A percentile compares a stretch with the other conserved stretches of the same genome.
Evolutionary conservation across 768 basidiomycete genomes (phyloP).

Genomic region (Gloeostereum incarnatum): DNA sequence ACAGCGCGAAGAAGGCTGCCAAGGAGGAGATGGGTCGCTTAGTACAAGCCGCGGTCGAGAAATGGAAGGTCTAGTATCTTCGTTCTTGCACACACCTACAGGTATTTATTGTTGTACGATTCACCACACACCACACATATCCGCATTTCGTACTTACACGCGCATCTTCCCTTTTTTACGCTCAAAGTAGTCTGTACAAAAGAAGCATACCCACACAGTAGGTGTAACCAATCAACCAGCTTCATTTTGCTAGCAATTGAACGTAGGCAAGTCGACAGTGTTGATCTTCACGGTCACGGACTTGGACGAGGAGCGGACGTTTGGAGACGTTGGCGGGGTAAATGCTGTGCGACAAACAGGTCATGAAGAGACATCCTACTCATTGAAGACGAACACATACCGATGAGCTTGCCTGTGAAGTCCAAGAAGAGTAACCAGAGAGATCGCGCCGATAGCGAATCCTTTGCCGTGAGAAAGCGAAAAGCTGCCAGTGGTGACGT

Average conservation of each 20-base stretch:
- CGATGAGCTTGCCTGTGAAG: slow-evolving; percentile 38
- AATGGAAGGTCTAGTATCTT: slow-evolving; percentile 54
- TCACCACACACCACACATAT: neutral
- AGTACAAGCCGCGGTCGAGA: slow-evolving; percentile 63
- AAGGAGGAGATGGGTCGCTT: slow-evolving; percentile 66
- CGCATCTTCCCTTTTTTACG: neutral
- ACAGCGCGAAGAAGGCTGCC: slow-evolving; percentile 78
- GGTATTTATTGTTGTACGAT: slow-evolving; percentile 2
- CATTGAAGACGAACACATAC: slow-evolving; percentile 14
- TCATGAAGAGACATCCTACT: neutral
- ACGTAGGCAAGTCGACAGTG: slow-evolving; percentile 44
- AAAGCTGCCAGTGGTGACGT: slow-evolving; percentile 76
- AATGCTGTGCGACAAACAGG: slow-evolving; percentile 13
- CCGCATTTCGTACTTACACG: neutral
- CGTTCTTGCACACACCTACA: neutral
- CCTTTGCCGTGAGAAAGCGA: slow-evolving; percentile 76
- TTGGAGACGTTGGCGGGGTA: slow-evolving; percentile 10
- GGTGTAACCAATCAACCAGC: no score
- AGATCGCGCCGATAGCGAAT: slow-evolving; percentile 66
- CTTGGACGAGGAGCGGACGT: slow-evolving; percentile 40
- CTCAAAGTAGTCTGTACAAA: no score
- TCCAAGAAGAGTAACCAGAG: slow-evolving; percentile 42
- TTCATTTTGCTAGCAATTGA: no score
- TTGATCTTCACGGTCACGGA: slow-evolving; percentile 52
- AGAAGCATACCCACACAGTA: no score